Conservation (phyloP, 2,329 filamentous ascomycete species). For the Myriosclerotinia scirpicola region DNA sequence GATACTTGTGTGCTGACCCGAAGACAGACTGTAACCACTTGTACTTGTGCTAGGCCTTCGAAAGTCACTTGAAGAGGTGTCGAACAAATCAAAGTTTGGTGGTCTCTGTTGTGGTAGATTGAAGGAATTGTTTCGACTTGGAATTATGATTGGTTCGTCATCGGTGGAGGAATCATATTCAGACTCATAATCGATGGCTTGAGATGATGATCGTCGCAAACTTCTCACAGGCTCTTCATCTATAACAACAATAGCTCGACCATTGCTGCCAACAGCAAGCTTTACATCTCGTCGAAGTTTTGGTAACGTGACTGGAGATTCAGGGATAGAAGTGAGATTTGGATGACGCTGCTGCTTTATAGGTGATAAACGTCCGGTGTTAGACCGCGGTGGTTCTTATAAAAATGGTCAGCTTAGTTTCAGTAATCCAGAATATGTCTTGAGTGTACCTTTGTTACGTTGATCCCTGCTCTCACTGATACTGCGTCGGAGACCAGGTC, state of each 20-base stretch:
- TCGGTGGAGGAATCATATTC: slow-evolving; percentile 56
- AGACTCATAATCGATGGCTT: slow-evolving; percentile 46
- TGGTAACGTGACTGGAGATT: slow-evolving; percentile 46
- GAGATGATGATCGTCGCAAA: slow-evolving; percentile 27
- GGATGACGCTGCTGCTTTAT: slow-evolving; percentile 50
- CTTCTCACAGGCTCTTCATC: slow-evolving; percentile 31
- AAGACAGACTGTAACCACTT: slow-evolving; percentile 38
- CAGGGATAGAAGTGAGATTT: slow-evolving; percentile 59
- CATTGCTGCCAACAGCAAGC: slow-evolving; percentile 63
- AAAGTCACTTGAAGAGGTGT: slow-evolving; percentile 28
- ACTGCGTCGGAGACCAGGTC: slow-evolving; percentile 36
- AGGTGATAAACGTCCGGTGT: slow-evolving; percentile 46
- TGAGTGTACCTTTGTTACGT: slow-evolving; percentile 31
- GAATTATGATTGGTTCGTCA: slow-evolving; percentile 65
- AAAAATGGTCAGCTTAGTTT: slow-evolving; percentile 25
- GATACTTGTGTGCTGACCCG: slow-evolving; percentile 35
- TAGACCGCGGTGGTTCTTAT: slow-evolving; percentile 31
- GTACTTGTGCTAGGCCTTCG: slow-evolving; percentile 33
- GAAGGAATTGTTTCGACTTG: slow-evolving; percentile 60
- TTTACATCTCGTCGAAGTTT: slow-evolving; percentile 54
- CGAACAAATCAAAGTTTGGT: slow-evolving; percentile 34
- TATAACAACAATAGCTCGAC: slow-evolving; percentile 45
- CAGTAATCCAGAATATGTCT: neutral
- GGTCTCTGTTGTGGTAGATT: slow-evolving; percentile 32
- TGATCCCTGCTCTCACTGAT: slow-evolving; percentile 37